A percentile compares a stretch with the other conserved stretches of the same genome.
These are phyloP conservation scores for Castanea crenata DNA, from an alignment of 306 rosid genomes.

Conservation along the genomic window DNA sequence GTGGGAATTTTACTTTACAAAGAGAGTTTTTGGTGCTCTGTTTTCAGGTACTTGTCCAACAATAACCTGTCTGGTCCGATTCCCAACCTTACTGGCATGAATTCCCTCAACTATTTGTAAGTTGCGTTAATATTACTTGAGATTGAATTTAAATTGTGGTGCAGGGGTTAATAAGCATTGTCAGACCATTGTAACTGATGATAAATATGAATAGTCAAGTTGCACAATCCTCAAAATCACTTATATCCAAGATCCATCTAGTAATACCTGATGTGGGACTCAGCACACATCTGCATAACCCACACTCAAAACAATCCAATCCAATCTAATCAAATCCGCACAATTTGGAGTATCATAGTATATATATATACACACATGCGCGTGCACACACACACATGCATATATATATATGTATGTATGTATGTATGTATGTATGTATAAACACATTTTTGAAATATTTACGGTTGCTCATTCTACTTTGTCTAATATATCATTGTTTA, in stretches of 20 bases:
- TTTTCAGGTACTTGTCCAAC: slow-evolving; percentile 57
- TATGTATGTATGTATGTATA: too few relatives aligned
- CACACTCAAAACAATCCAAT: too few relatives aligned
- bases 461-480: neutral
- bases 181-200: neutral
- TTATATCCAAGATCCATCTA: too few relatives aligned
- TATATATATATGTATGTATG: too few relatives aligned
- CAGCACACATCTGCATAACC: too few relatives aligned
- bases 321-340: too few relatives aligned
- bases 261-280: too few relatives aligned
- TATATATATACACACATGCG: too few relatives aligned
- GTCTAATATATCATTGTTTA: neutral
- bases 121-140: neutral
- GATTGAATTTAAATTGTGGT: neutral
- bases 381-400: fast-evolving
- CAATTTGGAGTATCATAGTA: too few relatives aligned
- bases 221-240: too few relatives aligned
- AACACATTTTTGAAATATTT: neutral
- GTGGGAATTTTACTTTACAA: neutral
- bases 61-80: slow-evolving; percentile 52
- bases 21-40: slow-evolving; percentile 1
- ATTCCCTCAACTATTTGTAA: slow-evolving; percentile 48
- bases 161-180: neutral
- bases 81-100: slow-evolving; percentile 55
- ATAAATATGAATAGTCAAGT: neutral